These are phyloP conservation scores for Solanum acaule DNA, from an alignment of 257 asterid species.

Conservation along the genomic window DNA sequence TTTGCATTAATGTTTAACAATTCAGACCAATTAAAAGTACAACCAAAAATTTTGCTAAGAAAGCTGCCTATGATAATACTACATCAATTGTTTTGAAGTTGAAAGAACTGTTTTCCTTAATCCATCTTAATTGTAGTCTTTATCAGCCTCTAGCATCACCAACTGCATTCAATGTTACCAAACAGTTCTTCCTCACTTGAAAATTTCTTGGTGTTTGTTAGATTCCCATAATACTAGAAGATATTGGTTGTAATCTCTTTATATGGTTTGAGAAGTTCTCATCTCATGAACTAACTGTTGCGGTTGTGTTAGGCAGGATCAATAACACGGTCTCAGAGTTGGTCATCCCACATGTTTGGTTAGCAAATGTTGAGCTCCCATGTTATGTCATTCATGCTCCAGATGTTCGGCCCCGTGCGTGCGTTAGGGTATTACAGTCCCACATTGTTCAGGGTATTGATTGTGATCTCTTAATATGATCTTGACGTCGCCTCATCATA, in stretches of 20 bases:
- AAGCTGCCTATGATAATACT: neutral
- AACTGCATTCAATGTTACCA: neutral
- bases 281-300: neutral
- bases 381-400: neutral
- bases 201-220: neutral
- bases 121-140: neutral
- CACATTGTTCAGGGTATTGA: neutral
- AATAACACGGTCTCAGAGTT: neutral
- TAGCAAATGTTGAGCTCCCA: neutral
- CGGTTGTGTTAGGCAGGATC: neutral
- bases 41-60: neutral
- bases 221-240: neutral
- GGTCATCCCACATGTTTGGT: neutral
- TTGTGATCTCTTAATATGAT: neutral
- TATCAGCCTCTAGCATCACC: neutral
- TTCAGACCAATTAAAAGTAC: neutral
- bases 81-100: neutral
- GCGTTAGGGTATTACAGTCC: neutral
- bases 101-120: neutral
- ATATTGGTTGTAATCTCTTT: neutral
- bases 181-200: neutral
- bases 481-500: neutral
- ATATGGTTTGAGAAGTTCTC: neutral
- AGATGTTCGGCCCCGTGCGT: neutral
- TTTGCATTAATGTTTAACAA: neutral